phyloP scores from a whole-genome alignment of 805 yeast genomes.

The Wickerhamomyces bovis region DNA sequence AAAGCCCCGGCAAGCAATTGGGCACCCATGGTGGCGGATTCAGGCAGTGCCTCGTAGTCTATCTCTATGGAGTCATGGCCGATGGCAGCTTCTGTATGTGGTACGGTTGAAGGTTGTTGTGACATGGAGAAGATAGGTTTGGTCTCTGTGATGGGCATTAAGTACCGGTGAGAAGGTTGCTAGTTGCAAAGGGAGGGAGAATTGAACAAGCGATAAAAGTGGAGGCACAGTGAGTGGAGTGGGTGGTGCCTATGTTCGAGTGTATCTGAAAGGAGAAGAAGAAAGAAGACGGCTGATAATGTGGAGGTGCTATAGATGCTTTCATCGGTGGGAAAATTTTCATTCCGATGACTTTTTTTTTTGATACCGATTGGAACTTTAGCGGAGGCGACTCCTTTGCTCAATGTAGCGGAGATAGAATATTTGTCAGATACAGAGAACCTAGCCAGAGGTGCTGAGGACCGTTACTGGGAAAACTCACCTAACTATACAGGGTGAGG shows the following conservation, averaged over 20 bases:
- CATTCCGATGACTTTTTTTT: background rate
- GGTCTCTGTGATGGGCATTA: background rate
- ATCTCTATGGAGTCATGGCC: conserved; percentile 35
- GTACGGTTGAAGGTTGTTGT: background rate
- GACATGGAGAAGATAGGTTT: background rate
- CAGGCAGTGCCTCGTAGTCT: conserved; percentile 91
- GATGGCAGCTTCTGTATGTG: background rate
- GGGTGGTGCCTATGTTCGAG: too few relatives aligned
- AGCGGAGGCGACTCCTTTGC: background rate
- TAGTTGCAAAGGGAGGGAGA: background rate
- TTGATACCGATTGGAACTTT: background rate
- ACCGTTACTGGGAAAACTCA: too few relatives aligned
- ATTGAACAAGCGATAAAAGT: background rate
- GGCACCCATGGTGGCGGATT: conserved; percentile 72
- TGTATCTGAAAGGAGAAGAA: too few relatives aligned
- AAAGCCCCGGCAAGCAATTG: conserved; percentile 92
- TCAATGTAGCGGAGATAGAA: too few relatives aligned
- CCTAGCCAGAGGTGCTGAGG: too few relatives aligned
- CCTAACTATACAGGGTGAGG: too few relatives aligned
- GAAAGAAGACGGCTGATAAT: too few relatives aligned
- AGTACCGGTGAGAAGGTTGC: background rate
- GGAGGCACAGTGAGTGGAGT: background rate
- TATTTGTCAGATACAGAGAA: too few relatives aligned
- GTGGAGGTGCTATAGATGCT: too few relatives aligned
- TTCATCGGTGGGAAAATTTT: background rate